Evolutionary conservation across 1,284 basidiomycete species (phyloP), one percentile per base, ranked within the genome.

Genomic region (Puccinia novopanici): DNA sequence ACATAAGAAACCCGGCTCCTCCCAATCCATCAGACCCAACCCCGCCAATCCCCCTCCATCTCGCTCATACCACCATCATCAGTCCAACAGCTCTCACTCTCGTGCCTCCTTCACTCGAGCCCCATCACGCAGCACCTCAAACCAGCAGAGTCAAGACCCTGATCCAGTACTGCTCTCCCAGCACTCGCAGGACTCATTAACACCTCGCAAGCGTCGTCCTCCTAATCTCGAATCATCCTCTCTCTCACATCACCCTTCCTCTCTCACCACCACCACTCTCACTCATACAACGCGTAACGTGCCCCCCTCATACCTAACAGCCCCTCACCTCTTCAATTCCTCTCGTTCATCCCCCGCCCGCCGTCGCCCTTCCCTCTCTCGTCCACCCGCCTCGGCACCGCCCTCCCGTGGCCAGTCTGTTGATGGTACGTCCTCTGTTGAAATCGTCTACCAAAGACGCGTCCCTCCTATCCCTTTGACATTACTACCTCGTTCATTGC

Each of bases 301-400:
- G 24, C 59, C 42, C 45, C 30, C 59, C 34, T 42, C 30, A 65
- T 65, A 42, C 55, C 34, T 48, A 1, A 24, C 52, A 73, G n/a
- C 71, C 4, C 22, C 52, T 8, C 37, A 63, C 15, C 34, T 34
- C 61, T 63, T 76, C 61, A 52, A 52, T 45, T 34, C 45, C n/a
- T 59, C 57, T 42, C 57, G 37, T 27, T 42, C 59, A 42, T 65
- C 48, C 42, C 34, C 59, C 30, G 45, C 55, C 15, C 37, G 59
- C 27, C 42, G 22, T 48, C 54, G 34, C 12, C 54, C 54, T n/a
- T n/a, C 37, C 24, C 40, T 55, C 24, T 54, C 54, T 55, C 78
- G 57, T 65, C 78, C 78, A 24, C 71, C 78, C 57, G 50, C 71
- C 10, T 74, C 70, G 8, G 57, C 70, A 40, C 78, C 78, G 24